Conservation (phyloP, 2,329 filamentous ascomycete species). For the Aciculosporium take region DNA sequence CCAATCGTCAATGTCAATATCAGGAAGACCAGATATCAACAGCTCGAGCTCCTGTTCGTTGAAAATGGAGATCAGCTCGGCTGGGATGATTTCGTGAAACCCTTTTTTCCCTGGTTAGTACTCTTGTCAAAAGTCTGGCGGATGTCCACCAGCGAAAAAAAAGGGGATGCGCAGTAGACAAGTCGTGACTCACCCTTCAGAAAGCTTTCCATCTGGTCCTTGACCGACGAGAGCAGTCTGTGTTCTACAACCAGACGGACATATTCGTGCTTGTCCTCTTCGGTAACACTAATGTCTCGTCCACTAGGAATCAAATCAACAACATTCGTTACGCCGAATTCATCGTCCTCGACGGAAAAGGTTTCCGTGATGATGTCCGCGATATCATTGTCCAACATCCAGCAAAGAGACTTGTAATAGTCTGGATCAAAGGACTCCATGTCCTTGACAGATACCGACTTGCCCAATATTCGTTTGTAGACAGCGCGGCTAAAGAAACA, state of each 20-base stretch:
- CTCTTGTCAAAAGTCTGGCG: neutral
- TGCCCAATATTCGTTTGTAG: conserved; percentile 93
- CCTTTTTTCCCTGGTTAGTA: conserved; percentile 33
- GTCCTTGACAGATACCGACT: conserved; percentile 91
- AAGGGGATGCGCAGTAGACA: neutral
- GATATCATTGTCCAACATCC: conserved; percentile 98
- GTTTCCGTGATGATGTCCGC: conserved; percentile 95
- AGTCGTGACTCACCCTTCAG: conserved; percentile 49
- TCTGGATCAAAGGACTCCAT: conserved; percentile 98
- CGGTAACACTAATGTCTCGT: conserved; percentile 82
- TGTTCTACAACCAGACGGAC: conserved; percentile 90
- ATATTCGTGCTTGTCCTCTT: conserved; percentile 98
- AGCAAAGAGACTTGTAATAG: conserved; percentile 96
- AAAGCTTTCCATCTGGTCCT: conserved; percentile 89
- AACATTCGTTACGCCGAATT: conserved; percentile 77
- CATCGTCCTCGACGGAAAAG: conserved; percentile 86
- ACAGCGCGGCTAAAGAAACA: conserved; percentile 98
- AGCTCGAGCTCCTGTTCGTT: conserved; percentile 96
- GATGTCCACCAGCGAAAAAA: neutral
- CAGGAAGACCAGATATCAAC: conserved; percentile 88
- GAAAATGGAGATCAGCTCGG: conserved; percentile 90
- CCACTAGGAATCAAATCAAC: conserved; percentile 81
- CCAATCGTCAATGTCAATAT: conserved; percentile 98
- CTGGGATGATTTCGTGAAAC: conserved; percentile 96
- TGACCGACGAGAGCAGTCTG: conserved; percentile 78